Conservation (phyloP, 345 rosid species). For the Arabis hirsuta region DNA sequence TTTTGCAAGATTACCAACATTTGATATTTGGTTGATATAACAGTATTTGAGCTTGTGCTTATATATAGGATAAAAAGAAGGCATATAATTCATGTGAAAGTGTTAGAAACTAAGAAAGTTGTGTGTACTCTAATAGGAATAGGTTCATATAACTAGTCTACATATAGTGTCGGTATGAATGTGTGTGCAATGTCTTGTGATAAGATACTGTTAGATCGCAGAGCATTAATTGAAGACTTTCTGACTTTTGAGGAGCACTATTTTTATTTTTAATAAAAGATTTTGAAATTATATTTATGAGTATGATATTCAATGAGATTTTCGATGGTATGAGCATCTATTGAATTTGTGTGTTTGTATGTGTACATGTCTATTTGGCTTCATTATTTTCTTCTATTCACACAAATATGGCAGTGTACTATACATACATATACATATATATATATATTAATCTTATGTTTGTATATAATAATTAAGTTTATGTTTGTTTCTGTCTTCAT, state of each 20-base stretch:
- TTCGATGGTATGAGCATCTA: conserved; percentile 36
- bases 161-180: conserved; percentile 31
- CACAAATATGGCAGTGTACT: conserved; percentile 7
- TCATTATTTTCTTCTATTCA: conserved; percentile 36
- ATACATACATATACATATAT: neutral
- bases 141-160: conserved; percentile 8
- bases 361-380: conserved; percentile 48
- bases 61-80: conserved; percentile 5
- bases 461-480: conserved; percentile 5
- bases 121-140: conserved; percentile 15
- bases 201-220: conserved; percentile 32
- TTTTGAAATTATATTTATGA: conserved; percentile 29
- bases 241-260: conserved; percentile 28
- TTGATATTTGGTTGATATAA: conserved; percentile 5
- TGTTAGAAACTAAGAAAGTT: conserved; percentile 6
- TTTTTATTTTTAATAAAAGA: conserved; percentile 6
- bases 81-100: neutral
- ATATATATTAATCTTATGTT: neutral
- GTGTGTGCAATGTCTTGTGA: conserved; percentile 31
- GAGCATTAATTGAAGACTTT: conserved; percentile 39
- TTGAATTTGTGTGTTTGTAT: conserved; percentile 37
- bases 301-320: conserved; percentile 31
- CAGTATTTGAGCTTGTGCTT: conserved; percentile 1
- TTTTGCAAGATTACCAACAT: neutral
- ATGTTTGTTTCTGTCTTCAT: conserved; percentile 39